Evolutionary conservation across 257 asterid genomes (phyloP).

Genomic region (Rauvolfia tetraphylla): DNA sequence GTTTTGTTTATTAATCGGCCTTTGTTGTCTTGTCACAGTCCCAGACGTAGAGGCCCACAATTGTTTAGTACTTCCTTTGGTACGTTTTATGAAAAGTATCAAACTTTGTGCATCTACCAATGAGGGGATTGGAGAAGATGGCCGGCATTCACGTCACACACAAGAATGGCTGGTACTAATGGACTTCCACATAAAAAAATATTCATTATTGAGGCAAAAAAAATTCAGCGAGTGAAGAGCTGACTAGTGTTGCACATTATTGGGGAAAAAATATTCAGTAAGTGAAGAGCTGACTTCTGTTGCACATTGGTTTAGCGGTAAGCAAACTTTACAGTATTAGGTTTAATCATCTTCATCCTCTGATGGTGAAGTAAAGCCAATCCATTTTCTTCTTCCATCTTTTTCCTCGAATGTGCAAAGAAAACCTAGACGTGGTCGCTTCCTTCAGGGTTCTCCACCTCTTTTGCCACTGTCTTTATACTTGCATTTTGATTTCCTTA

Average conservation of each 20-base stretch:
- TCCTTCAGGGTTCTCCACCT: too few relatives aligned
- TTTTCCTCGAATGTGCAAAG: background rate
- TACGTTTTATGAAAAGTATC: too few relatives aligned
- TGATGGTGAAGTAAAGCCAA: background rate
- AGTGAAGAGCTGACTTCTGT: too few relatives aligned
- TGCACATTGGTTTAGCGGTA: too few relatives aligned
- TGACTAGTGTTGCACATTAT: too few relatives aligned
- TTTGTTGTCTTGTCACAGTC: background rate
- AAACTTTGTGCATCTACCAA: too few relatives aligned
- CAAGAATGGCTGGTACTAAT: background rate
- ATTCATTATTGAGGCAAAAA: background rate
- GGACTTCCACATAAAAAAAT: background rate
- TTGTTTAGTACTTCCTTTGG: background rate
- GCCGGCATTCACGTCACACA: slow-evolving; percentile 6
- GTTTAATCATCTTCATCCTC: too few relatives aligned
- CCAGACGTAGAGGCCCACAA: background rate
- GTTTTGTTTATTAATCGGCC: background rate
- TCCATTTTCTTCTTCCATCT: background rate
- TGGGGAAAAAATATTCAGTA: background rate
- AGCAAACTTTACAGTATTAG: too few relatives aligned
- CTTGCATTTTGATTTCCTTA: slow-evolving; percentile 16
- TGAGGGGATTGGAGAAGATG: background rate
- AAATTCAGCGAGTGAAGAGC: background rate
- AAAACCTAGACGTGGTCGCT: too few relatives aligned
- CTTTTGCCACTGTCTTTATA: too few relatives aligned